Evolutionary conservation across 139 green algal species (phyloP), one percentile per base, ranked within the genome.

Genomic region (Auxenochlorella pyrenoidosa): DNA sequence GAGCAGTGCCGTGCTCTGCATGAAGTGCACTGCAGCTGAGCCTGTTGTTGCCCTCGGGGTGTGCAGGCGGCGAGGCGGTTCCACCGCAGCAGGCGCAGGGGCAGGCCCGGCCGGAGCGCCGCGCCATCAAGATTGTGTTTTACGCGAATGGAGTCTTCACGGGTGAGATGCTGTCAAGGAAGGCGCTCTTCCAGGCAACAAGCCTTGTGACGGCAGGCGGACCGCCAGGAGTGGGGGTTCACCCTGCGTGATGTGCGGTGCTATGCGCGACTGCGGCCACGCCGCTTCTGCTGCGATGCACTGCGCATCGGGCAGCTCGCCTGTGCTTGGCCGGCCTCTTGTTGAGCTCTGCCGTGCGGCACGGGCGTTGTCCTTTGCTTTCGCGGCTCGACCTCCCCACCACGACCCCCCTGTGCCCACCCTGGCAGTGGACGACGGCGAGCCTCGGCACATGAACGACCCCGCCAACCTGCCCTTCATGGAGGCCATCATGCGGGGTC

Each of bases 91-190:
- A 63, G 88, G 51, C 36, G 65, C 21, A 87, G 66, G 71, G 43
- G 34, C 36, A 38, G 6, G 22, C 47, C 54, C 44, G n/a, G 34
- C 44, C 87, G 32, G 44, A 88, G 66, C 75, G 79, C 15, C 70
- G 72, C 0, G 51, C 43, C n/a, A 73, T 87, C 65, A 94, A 94
- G 24, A 96, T 98, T 71, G 94, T 92, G n/a, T 98, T 98, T 72
- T 98, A 96, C 84, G 82, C 79, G 38, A 95, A 98, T 65, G 91
- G 91, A 54, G 77, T 97, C 26, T 98, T 98, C 89, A 97, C 94
- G 0, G 94, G 80, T 85, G 60, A 16, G 78, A 32, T 4, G 32
- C 26, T 30, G 12, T 8, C 54, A 2, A 63, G 15, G 54, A 22
- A n/a, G n/a, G n/a, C n/a, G n/a, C 47, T 18, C 47, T 58, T 6